Evolutionary conservation across 495 filamentous ascomycete species (phyloP), one percentile per base, ranked within the genome.

Genomic region (Neurospora pannonica): DNA sequence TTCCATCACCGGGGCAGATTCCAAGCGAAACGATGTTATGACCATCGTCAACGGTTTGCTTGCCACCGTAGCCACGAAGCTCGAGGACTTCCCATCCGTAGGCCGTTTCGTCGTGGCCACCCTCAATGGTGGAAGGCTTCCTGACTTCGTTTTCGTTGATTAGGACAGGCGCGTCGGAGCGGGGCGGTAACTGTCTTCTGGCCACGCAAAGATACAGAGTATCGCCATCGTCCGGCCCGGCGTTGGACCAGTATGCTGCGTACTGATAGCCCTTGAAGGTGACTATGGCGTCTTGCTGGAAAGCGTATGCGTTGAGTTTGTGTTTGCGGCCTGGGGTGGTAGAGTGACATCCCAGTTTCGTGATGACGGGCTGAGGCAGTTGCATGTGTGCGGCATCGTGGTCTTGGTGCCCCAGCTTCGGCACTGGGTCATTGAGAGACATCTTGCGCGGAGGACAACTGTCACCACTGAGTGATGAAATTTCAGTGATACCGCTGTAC

Each of bases 11-110:
- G 6, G 83, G 79, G 72, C 79, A 86, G 71, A 87, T 82, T 37
- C 86, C 86, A 73, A 87, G 73, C 77, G 85, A 85, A 60, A 87
- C 80, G 11, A 84, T 86, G 67, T 87, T 87, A 72, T 87, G 86
- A 0, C 81, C 84, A 70, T 87, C 86, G 40, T 87, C 82, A 2
- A 81, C 80, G 5, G 84, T 86, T 75, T 87, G 85, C 19, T 81
- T 75, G n/a, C n/a, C n/a, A n/a, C n/a, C n/a, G 72, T 87, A 87
- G 77, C 86, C 86, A 2, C 78, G 77, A n/a, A 87, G 83, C 28
- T 80, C 77, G 21, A 85, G 39, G 7, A 82, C 81, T 73, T 87
- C 80, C 86, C 86, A 87, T 0, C 37, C 62, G 54, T 67, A 19
- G 28, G 5, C 48, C 21, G 10, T 19, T 67, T 34, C 24, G n/a